Evolutionary conservation across 495 filamentous ascomycete genomes (phyloP), one percentile per base, ranked within the genome.

Genomic region (Annulohypoxylon bovei): DNA sequence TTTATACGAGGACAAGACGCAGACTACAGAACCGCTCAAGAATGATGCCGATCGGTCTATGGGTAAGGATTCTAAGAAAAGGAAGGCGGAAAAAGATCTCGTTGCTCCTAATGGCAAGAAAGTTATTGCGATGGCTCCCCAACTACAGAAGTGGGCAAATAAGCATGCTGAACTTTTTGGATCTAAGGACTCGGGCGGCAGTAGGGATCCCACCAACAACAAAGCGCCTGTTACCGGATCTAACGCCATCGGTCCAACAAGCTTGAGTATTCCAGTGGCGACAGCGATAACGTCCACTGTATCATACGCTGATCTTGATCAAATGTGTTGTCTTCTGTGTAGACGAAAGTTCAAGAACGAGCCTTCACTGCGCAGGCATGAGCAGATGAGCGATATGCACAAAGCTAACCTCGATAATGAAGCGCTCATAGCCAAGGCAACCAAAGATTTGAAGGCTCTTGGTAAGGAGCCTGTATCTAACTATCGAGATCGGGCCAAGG

Each of bases 111-210:
- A 84, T 66, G 87, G 86, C 54, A 88, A 88, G 56, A 85, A 82
- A 70, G 77, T 79, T 47, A 78, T 83, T 42, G 79, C 81, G 20
- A 86, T 87, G 78, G 85, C 83, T 44, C 84, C 85, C 2, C 92
- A 96, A 71, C 83, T 97, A 33, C 90, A 95, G 79, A 92, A 94
- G 78, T 97, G 94, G 94, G 88, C 90, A 55, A 91, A 94, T 72
- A 92, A 92, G 25, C 91, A 93, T 72, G 92, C 91, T 0, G 93
- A 97, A 75, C 81, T 97, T 39, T 93, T 95, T 68, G 90, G 91
- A 1, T 80, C 74, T 5, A 76, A 77, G 68, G 59, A 76, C 72
- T 53, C 65, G 66, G 14, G 52, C 22, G 9, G 33, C 40, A 14
- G 65, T 60, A 8, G 59, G 20, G 53, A 50, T 1, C 37, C 71